A percentile compares a stretch with the other conserved stretches of the same genome.
phyloP scores from a whole-genome alignment of 331 rosid species.

The Malus hybrid region DNA sequence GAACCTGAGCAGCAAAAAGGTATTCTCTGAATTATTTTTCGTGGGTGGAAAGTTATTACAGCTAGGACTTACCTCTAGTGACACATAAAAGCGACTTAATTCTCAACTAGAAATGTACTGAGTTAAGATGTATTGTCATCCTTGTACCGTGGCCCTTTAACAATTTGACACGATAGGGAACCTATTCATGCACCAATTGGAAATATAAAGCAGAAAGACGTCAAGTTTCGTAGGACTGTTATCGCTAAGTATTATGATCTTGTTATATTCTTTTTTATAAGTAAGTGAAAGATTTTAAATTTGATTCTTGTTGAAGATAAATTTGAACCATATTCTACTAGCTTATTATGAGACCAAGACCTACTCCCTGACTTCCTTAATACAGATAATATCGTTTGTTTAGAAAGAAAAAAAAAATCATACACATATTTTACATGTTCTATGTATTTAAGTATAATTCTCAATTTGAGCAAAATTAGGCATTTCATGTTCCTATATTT shows the following conservation, averaged over 20 bases:
- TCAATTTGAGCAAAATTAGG: no score
- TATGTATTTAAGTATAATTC: no score
- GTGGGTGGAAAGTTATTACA: neutral
- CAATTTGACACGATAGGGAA: neutral
- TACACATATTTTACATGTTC: no score
- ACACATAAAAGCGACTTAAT: neutral
- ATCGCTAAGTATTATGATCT: fast-evolving
- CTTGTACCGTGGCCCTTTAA: neutral
- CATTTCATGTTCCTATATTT: no score
- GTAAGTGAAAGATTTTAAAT: no score
- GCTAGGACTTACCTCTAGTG: neutral
- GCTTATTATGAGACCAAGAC: no score
- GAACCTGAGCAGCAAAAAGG: neutral
- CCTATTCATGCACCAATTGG: neutral
- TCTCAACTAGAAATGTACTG: neutral
- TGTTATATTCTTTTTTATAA: no score
- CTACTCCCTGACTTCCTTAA: fast-evolving
- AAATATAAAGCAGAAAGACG: neutral
- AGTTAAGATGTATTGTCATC: neutral
- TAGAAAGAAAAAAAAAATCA: no score
- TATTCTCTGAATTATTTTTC: neutral
- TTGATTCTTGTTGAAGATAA: no score
- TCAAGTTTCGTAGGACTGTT: fast-evolving
- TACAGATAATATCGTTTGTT: no score
- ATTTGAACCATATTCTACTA: no score